Conservation (phyloP, 2,329 filamentous ascomycete species). For the Epichloe gansuensis region DNA sequence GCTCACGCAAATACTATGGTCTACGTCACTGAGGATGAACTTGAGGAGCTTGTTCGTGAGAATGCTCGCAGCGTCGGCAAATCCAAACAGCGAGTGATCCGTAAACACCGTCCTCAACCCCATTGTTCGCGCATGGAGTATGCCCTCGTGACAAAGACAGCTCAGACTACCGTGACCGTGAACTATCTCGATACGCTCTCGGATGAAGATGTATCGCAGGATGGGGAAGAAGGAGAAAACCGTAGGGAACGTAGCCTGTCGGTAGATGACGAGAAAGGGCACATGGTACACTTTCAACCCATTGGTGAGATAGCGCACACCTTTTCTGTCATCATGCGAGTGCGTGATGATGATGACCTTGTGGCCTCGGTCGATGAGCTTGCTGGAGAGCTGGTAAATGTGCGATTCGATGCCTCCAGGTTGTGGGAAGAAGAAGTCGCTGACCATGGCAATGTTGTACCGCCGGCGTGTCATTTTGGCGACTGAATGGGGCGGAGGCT, state of each 20-base stretch:
- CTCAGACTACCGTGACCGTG: constrained; percentile 95
- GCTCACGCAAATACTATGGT: constrained; percentile 96
- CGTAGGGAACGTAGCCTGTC: constrained; percentile 84
- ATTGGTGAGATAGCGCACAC: constrained; percentile 91
- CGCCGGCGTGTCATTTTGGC: constrained; percentile 40
- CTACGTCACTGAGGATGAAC: constrained; percentile 90
- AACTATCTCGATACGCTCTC: constrained; percentile 91
- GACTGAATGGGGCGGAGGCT: constrained; percentile 8
- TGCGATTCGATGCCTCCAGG: constrained; percentile 95
- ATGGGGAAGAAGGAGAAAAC: constrained; percentile 98
- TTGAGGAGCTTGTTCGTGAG: constrained; percentile 95
- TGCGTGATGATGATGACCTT: constrained; percentile 98
- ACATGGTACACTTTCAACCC: constrained; percentile 97
- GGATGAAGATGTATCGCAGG: constrained; percentile 91
- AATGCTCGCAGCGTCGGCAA: constrained; percentile 91
- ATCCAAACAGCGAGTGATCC: constrained; percentile 93
- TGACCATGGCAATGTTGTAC: constrained; percentile 78
- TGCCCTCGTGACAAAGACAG: constrained; percentile 86
- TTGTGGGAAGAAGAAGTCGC: constrained; percentile 98
- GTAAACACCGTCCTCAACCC: constrained; percentile 91
- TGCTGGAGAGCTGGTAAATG: constrained; percentile 93
- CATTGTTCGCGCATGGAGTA: constrained; percentile 93
- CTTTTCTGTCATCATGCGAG: constrained; percentile 80
- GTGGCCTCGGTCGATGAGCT: constrained; percentile 93
- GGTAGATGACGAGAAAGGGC: constrained; percentile 91